Base-by-base conservation (phyloP, 345 rosid genomes). In the Reutealis trisperma region DNA sequence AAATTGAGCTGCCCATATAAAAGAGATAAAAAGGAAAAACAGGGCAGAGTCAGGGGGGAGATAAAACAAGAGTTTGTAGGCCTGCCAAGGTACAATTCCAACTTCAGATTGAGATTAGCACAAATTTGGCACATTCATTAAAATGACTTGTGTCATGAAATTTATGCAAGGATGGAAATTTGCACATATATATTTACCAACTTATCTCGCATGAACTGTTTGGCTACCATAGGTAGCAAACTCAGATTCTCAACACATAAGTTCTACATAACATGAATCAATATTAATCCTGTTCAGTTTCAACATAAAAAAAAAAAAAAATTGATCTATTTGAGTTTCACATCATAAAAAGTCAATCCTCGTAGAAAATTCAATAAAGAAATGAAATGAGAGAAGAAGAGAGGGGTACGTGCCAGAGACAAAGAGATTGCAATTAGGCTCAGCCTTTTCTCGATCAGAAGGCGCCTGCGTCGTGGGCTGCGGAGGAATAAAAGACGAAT, bases 341-440 rank as follows among this genome's bases (percentile, higher is more conserved):
- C 63, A 22, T 0, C 32, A 51, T 15, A 0, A 60, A 22, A 60
- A 7, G 32, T 2, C 14, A 60, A 60, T 60, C 32, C 18, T 51
- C 16, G 1, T 51, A 12, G 19, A 15, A 15, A 6, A 16, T 54
- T 0, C 22, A 1, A 16, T 1, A 19, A 4, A 54, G 22, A 54
- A 54, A 54, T 15, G 21, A 18, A 19, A 54, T 5, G 59, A 54
- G 22, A 18, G 8, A 15, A 0, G 57, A 37, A 51, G 61, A 13
- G 73, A 24, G 22, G 34, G 59, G 15, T 5, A 32, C 67, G 52
- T 81, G 73, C 97, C 96, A 10, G 94, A 88, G 83, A 92, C 88
- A 67, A 92, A 92, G 79, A 94, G 94, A 75, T 92, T 89, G 72
- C 91, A 80, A 83, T 82, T 92, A 71, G 98, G 97, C 58, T 89